phyloP scores from a whole-genome alignment of 2,329 filamentous ascomycete genomes.

The Neofusicoccum ribis region DNA sequence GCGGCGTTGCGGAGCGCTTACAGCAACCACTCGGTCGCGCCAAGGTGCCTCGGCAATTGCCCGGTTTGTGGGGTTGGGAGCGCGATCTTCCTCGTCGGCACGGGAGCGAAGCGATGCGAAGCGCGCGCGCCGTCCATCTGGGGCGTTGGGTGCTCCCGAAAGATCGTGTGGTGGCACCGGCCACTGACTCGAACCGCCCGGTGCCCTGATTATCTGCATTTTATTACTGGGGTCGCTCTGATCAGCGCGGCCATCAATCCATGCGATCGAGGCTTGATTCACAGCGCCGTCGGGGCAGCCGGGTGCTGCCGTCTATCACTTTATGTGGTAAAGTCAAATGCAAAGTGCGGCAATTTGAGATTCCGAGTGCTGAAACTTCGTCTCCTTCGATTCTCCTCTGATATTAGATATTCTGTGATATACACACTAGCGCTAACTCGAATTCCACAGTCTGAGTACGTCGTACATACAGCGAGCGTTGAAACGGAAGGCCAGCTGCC shows the following conservation, averaged over 20 bases:
- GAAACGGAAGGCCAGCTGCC: conserved; percentile 10
- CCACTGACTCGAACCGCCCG: not conserved
- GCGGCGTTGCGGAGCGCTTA: not conserved
- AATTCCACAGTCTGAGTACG: not conserved
- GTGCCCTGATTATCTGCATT: no score
- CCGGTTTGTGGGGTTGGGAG: not conserved
- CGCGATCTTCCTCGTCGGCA: no score
- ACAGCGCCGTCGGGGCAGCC: no score
- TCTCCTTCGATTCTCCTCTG: not conserved
- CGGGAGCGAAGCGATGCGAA: no score
- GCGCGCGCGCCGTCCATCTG: no score
- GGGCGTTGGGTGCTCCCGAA: not conserved
- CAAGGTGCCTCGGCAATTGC: not conserved
- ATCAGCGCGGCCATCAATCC: no score
- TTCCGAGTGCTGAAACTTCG: no score
- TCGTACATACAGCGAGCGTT: not conserved
- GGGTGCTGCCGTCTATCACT: not conserved
- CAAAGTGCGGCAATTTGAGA: no score
- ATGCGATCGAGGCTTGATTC: no score
- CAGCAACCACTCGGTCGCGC: not conserved
- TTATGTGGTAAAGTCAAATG: no score
- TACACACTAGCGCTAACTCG: not conserved
- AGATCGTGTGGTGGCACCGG: not conserved
- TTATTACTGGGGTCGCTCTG: no score
- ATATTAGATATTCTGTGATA: not conserved